phyloP scores from a whole-genome alignment of 805 yeast genomes.

The Wickerhamomyces canadensis region DNA sequence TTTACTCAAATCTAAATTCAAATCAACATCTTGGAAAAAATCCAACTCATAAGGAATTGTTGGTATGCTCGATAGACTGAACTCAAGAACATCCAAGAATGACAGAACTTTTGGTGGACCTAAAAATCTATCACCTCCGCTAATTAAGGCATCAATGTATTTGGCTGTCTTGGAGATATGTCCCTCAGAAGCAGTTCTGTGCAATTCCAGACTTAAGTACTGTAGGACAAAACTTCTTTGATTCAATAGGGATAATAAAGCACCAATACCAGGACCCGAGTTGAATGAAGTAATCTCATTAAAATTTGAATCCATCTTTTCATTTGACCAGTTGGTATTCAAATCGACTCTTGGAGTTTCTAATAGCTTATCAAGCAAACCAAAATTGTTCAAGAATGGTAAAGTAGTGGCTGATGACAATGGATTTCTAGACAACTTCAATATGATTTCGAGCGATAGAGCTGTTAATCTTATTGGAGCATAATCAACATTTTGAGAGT shows the following conservation, averaged over 20 bases:
- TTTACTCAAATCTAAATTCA: slow-evolving; percentile 37
- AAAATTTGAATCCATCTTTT: slow-evolving; percentile 38
- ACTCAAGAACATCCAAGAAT: slow-evolving; percentile 66
- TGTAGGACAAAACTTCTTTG: slow-evolving; percentile 60
- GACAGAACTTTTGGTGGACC: slow-evolving; percentile 66
- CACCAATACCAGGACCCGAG: slow-evolving; percentile 35
- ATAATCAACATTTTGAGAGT: slow-evolving; percentile 38
- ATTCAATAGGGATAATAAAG: slow-evolving; percentile 55
- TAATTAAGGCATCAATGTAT: slow-evolving; percentile 50
- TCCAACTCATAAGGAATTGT: slow-evolving; percentile 16
- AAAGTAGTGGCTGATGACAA: slow-evolving; percentile 48
- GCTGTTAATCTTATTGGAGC: slow-evolving; percentile 57
- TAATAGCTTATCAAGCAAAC: slow-evolving; percentile 48
- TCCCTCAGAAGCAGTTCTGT: slow-evolving; percentile 40
- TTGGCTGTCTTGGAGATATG: slow-evolving; percentile 45
- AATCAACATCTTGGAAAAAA: slow-evolving; percentile 31
- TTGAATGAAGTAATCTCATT: slow-evolving; percentile 24
- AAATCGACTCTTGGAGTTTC: slow-evolving; percentile 45
- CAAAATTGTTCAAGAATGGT: slow-evolving; percentile 43
- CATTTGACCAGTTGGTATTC: slow-evolving; percentile 50
- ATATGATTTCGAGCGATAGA: slow-evolving; percentile 52
- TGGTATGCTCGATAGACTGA: slow-evolving; percentile 41
- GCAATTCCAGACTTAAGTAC: slow-evolving; percentile 69
- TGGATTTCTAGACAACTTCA: slow-evolving; percentile 54
- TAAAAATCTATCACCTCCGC: slow-evolving; percentile 40